Base-by-base conservation (phyloP, 768 basidiomycete species). In the Boletus tomentosulus region DNA sequence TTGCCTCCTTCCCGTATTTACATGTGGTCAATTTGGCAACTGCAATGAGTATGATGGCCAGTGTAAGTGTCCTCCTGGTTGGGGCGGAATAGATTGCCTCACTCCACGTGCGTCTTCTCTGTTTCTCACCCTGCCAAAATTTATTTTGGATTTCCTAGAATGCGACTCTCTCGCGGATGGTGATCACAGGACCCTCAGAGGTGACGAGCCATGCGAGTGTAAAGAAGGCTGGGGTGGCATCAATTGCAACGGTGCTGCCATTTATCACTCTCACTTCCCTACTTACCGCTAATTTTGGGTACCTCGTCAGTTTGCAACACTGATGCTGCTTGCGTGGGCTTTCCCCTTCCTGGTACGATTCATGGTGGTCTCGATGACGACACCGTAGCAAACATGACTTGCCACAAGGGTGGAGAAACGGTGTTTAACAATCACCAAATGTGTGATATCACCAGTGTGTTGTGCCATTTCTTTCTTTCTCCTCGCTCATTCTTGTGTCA, bases 391-490 rank as follows among this genome's bases (percentile, higher is more conserved):
- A 86, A 89, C 60, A 95, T 98, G 87, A 91, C 92, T 1, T 98
- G 97, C 68, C 96, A 97, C 78, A 89, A 79, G 51, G 91, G 90
- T 39, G 97, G 97, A 24, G 81, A 89, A 67, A 95, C 92, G 0
- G 89, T 99, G n/a, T 89, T 91, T 69, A 87, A 83, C 68, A 94
- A 97, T 60, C 92, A 94, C 70, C 96, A 99, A 69, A 92, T 97
- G 85, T 99, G 97, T 72, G 84, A 98, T 67, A 95, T 99, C 33
- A 99, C 97, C 11, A 98, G 94, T 96, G 65, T 62, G 91, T 77
- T 8, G 24, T 38, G 15, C 22, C 15, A 31, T 37, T 4, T 16
- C 28, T 22, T 16, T 45, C 19, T 45, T 15, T 42, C 24, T 39
- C 37, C 25, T 37, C 15, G 3, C 31, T 53, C 11, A 52, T 34